phyloP scores from a whole-genome alignment of 352 stramenopile species.

The Phytopythium aichiense region DNA sequence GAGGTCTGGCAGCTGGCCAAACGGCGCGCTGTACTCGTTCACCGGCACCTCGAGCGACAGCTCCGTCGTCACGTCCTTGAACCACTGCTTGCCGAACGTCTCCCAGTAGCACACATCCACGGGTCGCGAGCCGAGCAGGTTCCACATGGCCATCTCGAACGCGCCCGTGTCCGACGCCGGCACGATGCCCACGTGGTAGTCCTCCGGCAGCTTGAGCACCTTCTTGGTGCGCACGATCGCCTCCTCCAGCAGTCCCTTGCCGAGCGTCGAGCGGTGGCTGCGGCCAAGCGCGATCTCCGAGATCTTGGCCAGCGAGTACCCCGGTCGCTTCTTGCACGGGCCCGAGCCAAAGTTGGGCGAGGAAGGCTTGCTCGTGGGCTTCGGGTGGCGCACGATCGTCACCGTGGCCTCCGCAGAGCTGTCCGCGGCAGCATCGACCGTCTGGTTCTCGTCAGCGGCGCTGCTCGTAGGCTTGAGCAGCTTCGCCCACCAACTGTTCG shows the following conservation, averaged over 20 bases:
- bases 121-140: constrained; percentile 92
- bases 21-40: constrained; percentile 92
- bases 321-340: constrained; percentile 98
- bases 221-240: constrained; percentile 95
- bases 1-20: constrained; percentile 96
- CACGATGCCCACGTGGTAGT: constrained; percentile 97
- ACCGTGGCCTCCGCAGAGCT: constrained; percentile 18
- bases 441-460: constrained; percentile 21
- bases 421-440: constrained; percentile 12
- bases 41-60: constrained; percentile 91
- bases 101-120: constrained; percentile 97
- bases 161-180: constrained; percentile 97
- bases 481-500: constrained; percentile 52
- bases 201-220: constrained; percentile 92
- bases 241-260: constrained; percentile 94
- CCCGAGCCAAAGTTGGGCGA: constrained; percentile 97
- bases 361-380: constrained; percentile 66
- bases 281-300: constrained; percentile 89
- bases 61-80: constrained; percentile 93
- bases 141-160: constrained; percentile 99
- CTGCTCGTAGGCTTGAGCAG: constrained; percentile 46
- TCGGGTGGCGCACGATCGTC: constrained; percentile 55
- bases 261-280: constrained; percentile 96
- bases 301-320: constrained; percentile 90
- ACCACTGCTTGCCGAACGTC: constrained; percentile 97